These are phyloP conservation scores for Pouteria glomerata DNA, from an alignment of 148 eudicot species.

Conservation along the genomic window DNA sequence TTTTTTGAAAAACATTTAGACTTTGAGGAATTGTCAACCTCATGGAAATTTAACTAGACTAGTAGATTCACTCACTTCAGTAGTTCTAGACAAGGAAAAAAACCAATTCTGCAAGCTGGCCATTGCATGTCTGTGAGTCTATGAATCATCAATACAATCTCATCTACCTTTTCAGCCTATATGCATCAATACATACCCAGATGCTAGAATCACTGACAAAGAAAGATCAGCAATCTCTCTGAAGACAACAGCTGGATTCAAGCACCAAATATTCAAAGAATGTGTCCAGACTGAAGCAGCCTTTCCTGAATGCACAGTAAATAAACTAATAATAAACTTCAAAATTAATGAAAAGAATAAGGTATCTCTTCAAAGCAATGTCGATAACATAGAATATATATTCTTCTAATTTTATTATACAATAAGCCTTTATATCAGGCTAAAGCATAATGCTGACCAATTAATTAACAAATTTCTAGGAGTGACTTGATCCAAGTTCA, in stretches of 20 bases:
- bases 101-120: neutral
- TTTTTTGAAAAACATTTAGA: neutral
- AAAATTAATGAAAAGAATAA: neutral
- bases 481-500: constrained; percentile 2
- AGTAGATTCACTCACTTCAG: neutral
- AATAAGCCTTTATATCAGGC: neutral
- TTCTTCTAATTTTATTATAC: neutral
- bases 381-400: neutral
- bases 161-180: neutral
- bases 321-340: neutral
- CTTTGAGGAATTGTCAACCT: neutral
- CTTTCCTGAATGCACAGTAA: constrained; percentile 28
- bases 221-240: constrained; percentile 65
- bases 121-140: neutral
- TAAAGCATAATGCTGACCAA: neutral
- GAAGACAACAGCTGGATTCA: constrained; percentile 93
- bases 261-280: constrained; percentile 86
- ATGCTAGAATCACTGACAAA: constrained; percentile 85
- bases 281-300: constrained; percentile 53
- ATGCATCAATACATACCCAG: constrained; percentile 59
- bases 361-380: neutral
- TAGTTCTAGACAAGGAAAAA: neutral
- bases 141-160: neutral
- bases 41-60: neutral
- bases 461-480: neutral